Evolutionary conservation across 257 asterid species (phyloP).

Genomic region (Nicotiana benthamiana): DNA sequence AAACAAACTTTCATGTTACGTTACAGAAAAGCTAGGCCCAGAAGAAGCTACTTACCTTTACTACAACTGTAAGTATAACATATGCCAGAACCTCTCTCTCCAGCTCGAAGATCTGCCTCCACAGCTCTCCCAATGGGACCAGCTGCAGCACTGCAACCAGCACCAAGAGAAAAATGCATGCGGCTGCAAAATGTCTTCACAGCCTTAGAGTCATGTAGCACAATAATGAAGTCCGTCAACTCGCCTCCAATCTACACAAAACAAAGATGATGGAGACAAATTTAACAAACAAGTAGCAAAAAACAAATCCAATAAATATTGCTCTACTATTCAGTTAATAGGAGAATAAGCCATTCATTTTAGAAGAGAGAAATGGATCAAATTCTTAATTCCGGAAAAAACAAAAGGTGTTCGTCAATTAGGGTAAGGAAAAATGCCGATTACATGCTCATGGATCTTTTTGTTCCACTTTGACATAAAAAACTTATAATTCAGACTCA

Average conservation of each 20-base stretch:
- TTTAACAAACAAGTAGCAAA: not conserved
- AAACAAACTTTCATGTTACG: not conserved
- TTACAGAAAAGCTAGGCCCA: not conserved
- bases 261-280: slow-evolving; percentile 2
- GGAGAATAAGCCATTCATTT: not conserved
- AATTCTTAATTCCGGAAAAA: not conserved
- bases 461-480: not conserved
- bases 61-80: slow-evolving; percentile 99
- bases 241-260: slow-evolving; percentile 76
- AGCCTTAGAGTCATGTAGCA: slow-evolving; percentile 75
- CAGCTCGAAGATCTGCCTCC: slow-evolving; percentile 98
- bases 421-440: not conserved
- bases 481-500: not conserved
- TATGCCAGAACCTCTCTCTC: slow-evolving; percentile 97
- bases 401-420: not conserved
- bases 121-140: slow-evolving; percentile 96
- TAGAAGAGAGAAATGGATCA: not conserved
- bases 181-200: slow-evolving; percentile 97
- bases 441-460: not conserved
- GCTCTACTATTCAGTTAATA: not conserved
- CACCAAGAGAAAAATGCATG: slow-evolving; percentile 98
- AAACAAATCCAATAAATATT: not conserved
- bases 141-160: slow-evolving; percentile 99
- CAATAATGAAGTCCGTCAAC: slow-evolving; percentile 93
- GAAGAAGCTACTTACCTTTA: slow-evolving; percentile 48